Base-by-base conservation (phyloP, 768 basidiomycete genomes). In the Tephrocybe rancida region DNA sequence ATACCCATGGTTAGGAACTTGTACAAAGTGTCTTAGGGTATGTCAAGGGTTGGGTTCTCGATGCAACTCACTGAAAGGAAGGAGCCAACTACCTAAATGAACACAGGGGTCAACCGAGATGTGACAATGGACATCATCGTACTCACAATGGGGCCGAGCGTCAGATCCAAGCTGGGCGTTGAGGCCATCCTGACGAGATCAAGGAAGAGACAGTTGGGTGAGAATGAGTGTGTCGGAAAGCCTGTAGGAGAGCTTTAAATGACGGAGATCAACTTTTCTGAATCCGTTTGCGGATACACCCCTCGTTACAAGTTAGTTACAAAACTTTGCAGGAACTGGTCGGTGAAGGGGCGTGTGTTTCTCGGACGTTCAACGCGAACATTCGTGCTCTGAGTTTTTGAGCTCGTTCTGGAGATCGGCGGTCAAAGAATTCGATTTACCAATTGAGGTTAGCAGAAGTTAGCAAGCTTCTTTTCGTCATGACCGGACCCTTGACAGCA, bases 111-210 rank as follows among this genome's bases (percentile, higher is more conserved):
- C 16, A 27, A 50, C 4, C n/a, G 2, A 29, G 6, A 13, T n/a
- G n/a, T 27, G 38, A 18, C 5, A 50, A n/a, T n/a, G n/a, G n/a
- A n/a, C n/a, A n/a, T n/a, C n/a, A 42, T 11, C 8, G 14, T 7
- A 38, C 48, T 41, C 26, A 50, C 48, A 19, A 50, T 50, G 26
- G 48, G 38, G n/a, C 48, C 48, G 18, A 50, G 48, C 1, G 48
- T 50, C 16, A 50, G 22, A 30, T 41, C 39, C 39, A 50, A 25
- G n/a, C 6, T 26, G 3, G 10, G 14, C 22, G 37, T 34, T 21
- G 39, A 14, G 4, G 25, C 39, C 38, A 42, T 50, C 24, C 29
- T 21, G 39, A 19, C 14, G 8, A 24, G 5, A 42, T 19, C 13
- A 21, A 35, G 11, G 48, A 30, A 25, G 16, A 8, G 7, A 43